These are phyloP conservation scores for Calocybe gambosa DNA, from an alignment of 1,284 basidiomycete species.

Conservation along the genomic window DNA sequence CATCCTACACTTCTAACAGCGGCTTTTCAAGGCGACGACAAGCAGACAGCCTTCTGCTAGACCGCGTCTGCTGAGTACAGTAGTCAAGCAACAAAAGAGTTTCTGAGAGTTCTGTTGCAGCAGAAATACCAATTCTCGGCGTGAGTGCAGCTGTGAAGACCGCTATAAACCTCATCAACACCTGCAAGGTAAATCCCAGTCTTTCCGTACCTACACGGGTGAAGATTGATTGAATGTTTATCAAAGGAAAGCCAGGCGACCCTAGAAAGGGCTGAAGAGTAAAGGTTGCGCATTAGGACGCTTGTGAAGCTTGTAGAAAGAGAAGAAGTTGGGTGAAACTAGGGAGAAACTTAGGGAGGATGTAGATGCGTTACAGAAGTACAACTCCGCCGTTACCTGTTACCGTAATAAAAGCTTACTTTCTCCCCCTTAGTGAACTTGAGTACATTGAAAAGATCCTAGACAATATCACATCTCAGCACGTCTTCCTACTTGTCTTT, in stretches of 20 bases:
- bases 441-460: conserved; percentile 5
- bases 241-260: neutral
- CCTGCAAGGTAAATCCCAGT: neutral
- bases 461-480: conserved; percentile 5
- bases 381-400: neutral
- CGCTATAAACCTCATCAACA: neutral
- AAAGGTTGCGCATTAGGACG: conserved; percentile 6
- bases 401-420: neutral
- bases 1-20: no score
- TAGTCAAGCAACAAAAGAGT: neutral
- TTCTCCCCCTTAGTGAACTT: conserved; percentile 1
- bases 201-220: neutral
- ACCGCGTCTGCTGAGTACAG: neutral
- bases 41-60: no score
- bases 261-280: conserved; percentile 2
- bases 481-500: neutral
- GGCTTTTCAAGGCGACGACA: no score
- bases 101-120: neutral
- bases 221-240: neutral
- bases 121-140: neutral
- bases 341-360: conserved; percentile 2
- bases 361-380: neutral
- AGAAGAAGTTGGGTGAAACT: conserved; percentile 8
- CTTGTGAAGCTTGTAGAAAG: conserved; percentile 8
- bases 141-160: neutral